phyloP scores from a whole-genome alignment of 345 rosid genomes.

The Adansonia digitata region DNA sequence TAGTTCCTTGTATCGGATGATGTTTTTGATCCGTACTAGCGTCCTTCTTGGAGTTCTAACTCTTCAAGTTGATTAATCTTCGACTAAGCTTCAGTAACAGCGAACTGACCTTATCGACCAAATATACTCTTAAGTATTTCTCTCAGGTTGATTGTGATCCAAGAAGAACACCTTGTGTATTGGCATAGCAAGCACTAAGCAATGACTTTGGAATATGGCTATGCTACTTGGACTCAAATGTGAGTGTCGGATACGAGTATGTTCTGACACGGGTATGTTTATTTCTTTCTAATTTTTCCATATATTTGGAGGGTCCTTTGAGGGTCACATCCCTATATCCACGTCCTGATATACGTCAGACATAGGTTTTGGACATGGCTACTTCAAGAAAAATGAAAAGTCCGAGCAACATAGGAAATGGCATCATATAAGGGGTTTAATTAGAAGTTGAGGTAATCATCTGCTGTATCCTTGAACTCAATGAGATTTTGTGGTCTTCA shows the following conservation, averaged over 20 bases:
- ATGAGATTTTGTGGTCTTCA: background rate
- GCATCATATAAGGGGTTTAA: background rate
- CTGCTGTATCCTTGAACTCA: background rate
- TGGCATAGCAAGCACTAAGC: background rate
- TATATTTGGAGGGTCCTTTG: too few species aligned
- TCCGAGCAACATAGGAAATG: too few species aligned
- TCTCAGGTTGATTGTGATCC: background rate
- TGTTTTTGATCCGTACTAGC: background rate
- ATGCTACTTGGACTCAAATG: too few species aligned
- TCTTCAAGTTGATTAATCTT: constrained; percentile 4
- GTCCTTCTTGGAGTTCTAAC: background rate
- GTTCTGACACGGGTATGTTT: too few species aligned
- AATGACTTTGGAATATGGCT: too few species aligned
- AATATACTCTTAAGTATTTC: background rate
- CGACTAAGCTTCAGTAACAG: background rate
- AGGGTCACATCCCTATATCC: too few species aligned
- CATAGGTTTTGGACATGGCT: too few species aligned
- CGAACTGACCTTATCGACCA: background rate
- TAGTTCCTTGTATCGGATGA: background rate
- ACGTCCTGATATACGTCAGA: too few species aligned
- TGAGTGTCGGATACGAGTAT: too few species aligned
- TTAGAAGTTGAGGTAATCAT: background rate
- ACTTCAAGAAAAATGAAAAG: too few species aligned
- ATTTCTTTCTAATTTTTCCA: too few species aligned
- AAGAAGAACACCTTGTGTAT: background rate